Base-by-base conservation (phyloP, 2,329 filamentous ascomycete species). In the Arthrobotrys sinensis region DNA sequence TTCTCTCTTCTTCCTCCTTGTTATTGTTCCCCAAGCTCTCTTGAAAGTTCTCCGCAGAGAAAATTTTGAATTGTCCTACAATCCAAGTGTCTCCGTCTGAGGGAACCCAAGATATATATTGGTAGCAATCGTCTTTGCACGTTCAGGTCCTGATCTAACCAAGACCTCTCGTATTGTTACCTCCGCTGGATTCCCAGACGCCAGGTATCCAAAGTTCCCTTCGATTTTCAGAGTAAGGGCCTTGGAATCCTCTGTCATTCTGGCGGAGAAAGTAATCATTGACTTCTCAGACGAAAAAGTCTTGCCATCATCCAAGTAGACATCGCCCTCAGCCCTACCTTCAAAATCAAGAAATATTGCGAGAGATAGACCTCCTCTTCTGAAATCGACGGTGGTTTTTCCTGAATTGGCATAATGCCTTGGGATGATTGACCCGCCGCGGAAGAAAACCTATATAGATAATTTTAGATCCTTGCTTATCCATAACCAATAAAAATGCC, bases 331-430 rank as follows among this genome's bases (percentile, higher is more conserved):
- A 1, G 75, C 75, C 14, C 14, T 46, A 8, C 62, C 62, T 12
- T 48, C 19, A 7, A 7, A 40, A 16, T 72, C 67, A 12, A 78
- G 48, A 7, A 55, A 68, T 11, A 78, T 48, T 8, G 46, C 12
- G 8, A 78, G 53, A 11, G 75, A 40, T 21, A 78, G 28, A 4
- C 75, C 75, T 3, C 67, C 38, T 11, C n/a, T 48, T 55, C 67
- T 71, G 38, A 78, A 78, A 40, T 78, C 75, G 7, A 68, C 75
- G 0, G 75, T 78, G 1, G 75, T 78, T 19, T 64, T 67, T n/a
- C 75, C 75, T 4, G 52, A n/a, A 19, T 57, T 78, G 34, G 67
- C 53, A 24, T 63, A 68, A 28, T 71, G 62, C 62, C 64, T 72
- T 36, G 75, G 75, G 46, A 78, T 67, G 14, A 78, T 68, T 10